These are phyloP conservation scores for Lobosporangium transversale DNA, from an alignment of 192 early-diverging fungal genomes.

Conservation along the genomic window DNA sequence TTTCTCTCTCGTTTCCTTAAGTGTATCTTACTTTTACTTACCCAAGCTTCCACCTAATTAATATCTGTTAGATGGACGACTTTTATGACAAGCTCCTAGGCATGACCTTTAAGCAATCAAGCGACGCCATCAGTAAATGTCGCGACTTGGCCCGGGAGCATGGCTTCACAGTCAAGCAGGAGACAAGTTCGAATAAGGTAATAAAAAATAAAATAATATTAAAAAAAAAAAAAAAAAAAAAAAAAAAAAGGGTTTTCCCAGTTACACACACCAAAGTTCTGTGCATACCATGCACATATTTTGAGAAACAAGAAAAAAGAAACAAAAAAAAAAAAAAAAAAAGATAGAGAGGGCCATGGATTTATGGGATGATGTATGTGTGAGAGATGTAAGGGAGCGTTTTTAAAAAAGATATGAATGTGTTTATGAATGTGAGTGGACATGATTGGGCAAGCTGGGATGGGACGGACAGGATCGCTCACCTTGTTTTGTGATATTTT, in stretches of 20 bases:
- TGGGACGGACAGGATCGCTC: no score
- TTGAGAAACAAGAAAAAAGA: no score
- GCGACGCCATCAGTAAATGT: slow-evolving; percentile 56
- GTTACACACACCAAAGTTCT: no score
- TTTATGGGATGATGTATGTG: no score
- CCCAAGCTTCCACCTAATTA: neutral
- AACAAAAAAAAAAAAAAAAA: no score
- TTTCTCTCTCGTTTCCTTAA: slow-evolving; percentile 1
- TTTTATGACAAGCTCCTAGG: slow-evolving; percentile 60
- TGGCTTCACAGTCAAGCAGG: slow-evolving; percentile 68
- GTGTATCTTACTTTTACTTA: slow-evolving; percentile 6
- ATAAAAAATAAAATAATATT: neutral
- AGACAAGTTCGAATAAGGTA: slow-evolving; percentile 68
- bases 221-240: slow-evolving; percentile 7
- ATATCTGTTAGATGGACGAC: slow-evolving; percentile 55
- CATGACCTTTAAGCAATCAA: slow-evolving; percentile 58
- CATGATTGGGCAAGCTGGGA: no score
- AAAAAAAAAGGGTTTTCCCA: neutral
- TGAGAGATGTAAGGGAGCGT: no score
- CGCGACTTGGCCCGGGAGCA: slow-evolving; percentile 57
- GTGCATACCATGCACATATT: no score
- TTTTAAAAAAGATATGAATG: no score
- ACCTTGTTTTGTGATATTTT: no score
- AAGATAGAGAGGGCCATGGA: no score
- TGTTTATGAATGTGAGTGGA: no score